Conservation (phyloP, 164 flowering plant genomes). For the Malania oleifera region DNA sequence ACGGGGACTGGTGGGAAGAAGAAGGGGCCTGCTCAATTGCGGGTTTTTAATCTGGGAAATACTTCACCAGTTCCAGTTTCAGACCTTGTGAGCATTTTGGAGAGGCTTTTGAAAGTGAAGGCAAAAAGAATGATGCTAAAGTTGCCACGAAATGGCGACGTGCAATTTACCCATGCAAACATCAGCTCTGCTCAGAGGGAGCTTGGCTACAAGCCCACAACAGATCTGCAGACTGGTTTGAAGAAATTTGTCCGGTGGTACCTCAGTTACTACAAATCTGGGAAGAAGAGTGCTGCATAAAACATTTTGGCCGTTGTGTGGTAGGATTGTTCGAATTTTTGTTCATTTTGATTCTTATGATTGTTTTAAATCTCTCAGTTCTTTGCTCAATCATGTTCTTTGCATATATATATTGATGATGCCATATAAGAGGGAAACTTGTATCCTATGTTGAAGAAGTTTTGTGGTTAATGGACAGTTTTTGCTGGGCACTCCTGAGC, state of each 20-base stretch:
- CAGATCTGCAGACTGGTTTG: conserved; percentile 84
- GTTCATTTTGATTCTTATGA: conserved; percentile 51
- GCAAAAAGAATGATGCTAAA: conserved; percentile 65
- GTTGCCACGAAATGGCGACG: conserved; percentile 95
- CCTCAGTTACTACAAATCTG: conserved; percentile 49
- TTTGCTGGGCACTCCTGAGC: conserved; percentile 16
- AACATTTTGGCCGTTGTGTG: conserved; percentile 15
- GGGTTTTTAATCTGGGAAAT: conserved; percentile 80
- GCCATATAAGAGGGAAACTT: conserved; percentile 17
- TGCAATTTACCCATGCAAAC: conserved; percentile 84
- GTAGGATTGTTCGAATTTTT: conserved; percentile 37
- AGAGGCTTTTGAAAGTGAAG: conserved; percentile 75
- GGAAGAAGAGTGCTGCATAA: conserved; percentile 58
- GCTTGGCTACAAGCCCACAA: conserved; percentile 80
- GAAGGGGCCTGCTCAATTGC: conserved; percentile 71
- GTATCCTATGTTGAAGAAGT: conserved; percentile 23
- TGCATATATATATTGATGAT: conserved; percentile 23
- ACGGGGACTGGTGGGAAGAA: conserved; percentile 95
- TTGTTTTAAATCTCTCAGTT: conserved; percentile 32
- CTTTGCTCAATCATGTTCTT: conserved; percentile 17
- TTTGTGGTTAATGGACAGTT: conserved; percentile 25
- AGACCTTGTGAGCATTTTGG: conserved; percentile 77
- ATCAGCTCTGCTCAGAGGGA: conserved; percentile 77
- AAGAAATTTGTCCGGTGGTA: conserved; percentile 83
- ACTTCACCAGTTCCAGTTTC: conserved; percentile 76